Percentiles rank a stretch among this genome's conserved stretches.
Evolutionary conservation across 257 asterid genomes (phyloP).

Genomic region (Vinca minor): DNA sequence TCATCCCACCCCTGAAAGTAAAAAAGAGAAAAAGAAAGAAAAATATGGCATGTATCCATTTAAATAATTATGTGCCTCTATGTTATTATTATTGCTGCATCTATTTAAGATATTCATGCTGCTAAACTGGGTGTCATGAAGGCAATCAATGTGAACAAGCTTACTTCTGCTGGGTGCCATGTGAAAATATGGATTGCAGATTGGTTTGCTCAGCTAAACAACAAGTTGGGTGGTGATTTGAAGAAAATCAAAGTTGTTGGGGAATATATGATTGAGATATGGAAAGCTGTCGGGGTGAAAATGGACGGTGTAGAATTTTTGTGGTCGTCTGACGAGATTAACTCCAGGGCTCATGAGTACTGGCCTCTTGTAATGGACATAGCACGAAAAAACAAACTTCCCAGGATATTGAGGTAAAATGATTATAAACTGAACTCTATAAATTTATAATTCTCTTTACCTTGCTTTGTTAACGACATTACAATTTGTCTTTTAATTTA

Average conservation of each 20-base stretch:
- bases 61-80: no score
- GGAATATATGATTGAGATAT: slow-evolving; percentile 71
- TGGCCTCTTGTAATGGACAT: slow-evolving; percentile 95
- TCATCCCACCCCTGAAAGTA: no score
- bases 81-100: no score
- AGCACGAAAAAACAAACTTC: slow-evolving; percentile 68
- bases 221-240: slow-evolving; percentile 88
- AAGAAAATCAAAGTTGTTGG: slow-evolving; percentile 72
- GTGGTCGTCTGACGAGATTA: slow-evolving; percentile 90
- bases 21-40: no score
- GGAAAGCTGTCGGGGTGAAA: slow-evolving; percentile 90
- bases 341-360: slow-evolving; percentile 61
- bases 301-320: slow-evolving; percentile 72
- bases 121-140: slow-evolving; percentile 74
- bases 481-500: background rate
- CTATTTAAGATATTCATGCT: background rate
- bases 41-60: no score
- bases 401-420: slow-evolving; percentile 54
- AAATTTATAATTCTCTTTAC: background rate
- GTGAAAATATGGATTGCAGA: slow-evolving; percentile 93
- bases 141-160: slow-evolving; percentile 75
- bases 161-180: slow-evolving; percentile 78
- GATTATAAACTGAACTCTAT: background rate
- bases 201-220: slow-evolving; percentile 88
- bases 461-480: background rate